Base-by-base conservation (phyloP, 2,329 filamentous ascomycete genomes). In the Penicillium sp. region DNA sequence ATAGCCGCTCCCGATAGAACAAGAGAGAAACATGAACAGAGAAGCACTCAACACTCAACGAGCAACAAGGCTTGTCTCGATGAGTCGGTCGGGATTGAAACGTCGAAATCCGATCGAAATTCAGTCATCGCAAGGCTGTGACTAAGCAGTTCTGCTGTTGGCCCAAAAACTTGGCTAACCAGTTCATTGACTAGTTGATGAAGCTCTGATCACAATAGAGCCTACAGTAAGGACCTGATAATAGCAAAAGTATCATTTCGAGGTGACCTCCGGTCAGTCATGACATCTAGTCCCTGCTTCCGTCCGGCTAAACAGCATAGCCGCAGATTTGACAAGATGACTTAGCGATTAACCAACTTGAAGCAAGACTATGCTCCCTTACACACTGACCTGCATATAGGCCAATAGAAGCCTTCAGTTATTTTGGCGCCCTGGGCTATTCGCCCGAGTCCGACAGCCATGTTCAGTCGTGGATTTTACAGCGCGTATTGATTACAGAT, bases 41-140 rank as follows among this genome's bases (percentile, higher is more conserved):
- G 33, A 19, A 26, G n/a, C 22, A 5, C 30, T 22, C 52, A 62
- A 52, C 52, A 13, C 52, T 45, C 40, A 56, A 35, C 45, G 38
- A 30, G 49, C 30, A 52, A 35, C 5, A 7, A 43, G 51, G 48
- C 57, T 37, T 55, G 46, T 52, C 40, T 46, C 43, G 51, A 33
- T 4, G 38, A 40, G 30, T 51, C 57, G 59, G 54, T 52, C 57
- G 62, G 59, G 54, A 46, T 62, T 62, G 59, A 30, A 43, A 43
- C 16, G 16, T 30, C 38, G 54, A 64, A 64, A 58, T 59, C 62
- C 62, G 62, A 22, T 53, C 37, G 56, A 55, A 45, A 25, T 35
- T 40, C 40, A 57, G 42, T 40, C 16, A 37, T n/a, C 26, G 4
- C 13, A 46, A 46, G 22, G 19, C 26, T 46, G 14, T 55, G 45